Percentiles rank a stretch among this genome's conserved stretches.
phyloP scores from a whole-genome alignment of 441 rosid species.

The Sinapis alba region DNA sequence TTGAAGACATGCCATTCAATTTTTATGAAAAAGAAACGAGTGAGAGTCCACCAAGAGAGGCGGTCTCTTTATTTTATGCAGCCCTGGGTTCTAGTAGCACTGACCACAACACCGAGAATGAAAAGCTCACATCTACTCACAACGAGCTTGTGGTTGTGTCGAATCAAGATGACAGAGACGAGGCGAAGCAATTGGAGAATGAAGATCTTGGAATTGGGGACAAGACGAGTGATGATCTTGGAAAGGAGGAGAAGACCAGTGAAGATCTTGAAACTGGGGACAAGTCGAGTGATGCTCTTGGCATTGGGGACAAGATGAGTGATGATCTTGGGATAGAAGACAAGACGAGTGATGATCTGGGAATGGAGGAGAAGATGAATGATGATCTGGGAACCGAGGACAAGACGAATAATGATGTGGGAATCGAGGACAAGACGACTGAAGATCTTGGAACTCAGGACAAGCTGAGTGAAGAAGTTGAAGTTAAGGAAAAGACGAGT shows the following conservation, averaged over 20 bases:
- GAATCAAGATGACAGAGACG: slow-evolving; percentile 32
- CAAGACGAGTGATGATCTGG: too few species aligned
- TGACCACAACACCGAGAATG: slow-evolving; percentile 35
- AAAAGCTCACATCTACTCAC: slow-evolving; percentile 29
- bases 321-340: not conserved
- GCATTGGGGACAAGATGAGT: not conserved
- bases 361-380: not conserved
- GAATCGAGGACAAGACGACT: not conserved
- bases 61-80: slow-evolving; percentile 33
- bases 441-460: not conserved
- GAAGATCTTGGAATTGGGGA: slow-evolving; percentile 25
- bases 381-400: not conserved
- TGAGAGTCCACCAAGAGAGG: slow-evolving; percentile 39
- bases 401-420: too few species aligned
- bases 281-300: not conserved
- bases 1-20: slow-evolving; percentile 45
- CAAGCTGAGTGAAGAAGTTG: not conserved
- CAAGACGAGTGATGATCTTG: slow-evolving; percentile 18
- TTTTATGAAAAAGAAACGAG: slow-evolving; percentile 37
- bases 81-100: slow-evolving; percentile 35
- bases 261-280: not conserved
- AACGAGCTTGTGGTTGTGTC: slow-evolving; percentile 33
- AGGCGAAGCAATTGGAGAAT: slow-evolving; percentile 29
- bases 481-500: not conserved
- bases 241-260: not conserved